Evolutionary conservation across 148 eudicot species (phyloP).

Genomic region (Cornus controversa): DNA sequence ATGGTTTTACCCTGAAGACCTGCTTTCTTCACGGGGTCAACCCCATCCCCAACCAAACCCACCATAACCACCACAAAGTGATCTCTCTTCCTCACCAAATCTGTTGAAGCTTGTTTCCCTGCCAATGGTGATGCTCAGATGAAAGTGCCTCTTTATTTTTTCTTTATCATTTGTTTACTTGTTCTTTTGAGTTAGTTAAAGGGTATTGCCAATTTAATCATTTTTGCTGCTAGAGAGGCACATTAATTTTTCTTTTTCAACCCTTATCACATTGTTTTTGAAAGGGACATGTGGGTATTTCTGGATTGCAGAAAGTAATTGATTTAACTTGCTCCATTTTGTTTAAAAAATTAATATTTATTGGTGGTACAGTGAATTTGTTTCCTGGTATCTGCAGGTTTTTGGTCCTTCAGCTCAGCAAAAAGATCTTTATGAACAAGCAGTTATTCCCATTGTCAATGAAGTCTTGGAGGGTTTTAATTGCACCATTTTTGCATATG

Average conservation of each 20-base stretch:
- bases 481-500: conserved; percentile 98
- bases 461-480: conserved; percentile 98
- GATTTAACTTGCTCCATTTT: neutral
- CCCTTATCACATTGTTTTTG: neutral
- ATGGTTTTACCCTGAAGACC: too few relatives aligned
- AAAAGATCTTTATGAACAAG: conserved; percentile 87
- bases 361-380: neutral
- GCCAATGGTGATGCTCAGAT: neutral
- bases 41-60: neutral
- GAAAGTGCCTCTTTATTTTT: neutral
- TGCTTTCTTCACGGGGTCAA: neutral
- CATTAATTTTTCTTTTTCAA: too few relatives aligned
- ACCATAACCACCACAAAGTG: neutral
- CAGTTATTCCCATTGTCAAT: conserved; percentile 80
- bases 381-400: conserved; percentile 46
- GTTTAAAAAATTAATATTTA: neutral
- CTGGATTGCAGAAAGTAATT: neutral
- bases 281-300: neutral
- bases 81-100: neutral
- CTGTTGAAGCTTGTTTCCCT: neutral
- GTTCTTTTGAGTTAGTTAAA: neutral
- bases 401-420: conserved; percentile 91
- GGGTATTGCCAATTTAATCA: neutral
- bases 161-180: too few relatives aligned
- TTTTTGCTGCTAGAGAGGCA: neutral